Evolutionary conservation across 164 flowering plant species (phyloP).

Genomic region (Liquidambar formosana): DNA sequence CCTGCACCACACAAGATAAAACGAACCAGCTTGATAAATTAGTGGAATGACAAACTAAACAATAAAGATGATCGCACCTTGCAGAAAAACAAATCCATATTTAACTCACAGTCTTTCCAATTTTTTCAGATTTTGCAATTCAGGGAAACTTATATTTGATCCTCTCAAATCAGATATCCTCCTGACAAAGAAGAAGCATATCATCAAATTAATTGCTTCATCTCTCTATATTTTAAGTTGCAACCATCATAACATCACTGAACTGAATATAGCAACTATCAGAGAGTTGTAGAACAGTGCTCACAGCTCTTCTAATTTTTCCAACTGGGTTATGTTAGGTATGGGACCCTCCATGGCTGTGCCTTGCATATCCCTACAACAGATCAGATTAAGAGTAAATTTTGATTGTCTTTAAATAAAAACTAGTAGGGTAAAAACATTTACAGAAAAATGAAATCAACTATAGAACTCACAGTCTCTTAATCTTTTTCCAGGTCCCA

Average conservation of each 20-base stretch:
- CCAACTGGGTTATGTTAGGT: constrained; percentile 42
- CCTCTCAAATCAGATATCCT: constrained; percentile 79
- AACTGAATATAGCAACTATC: not conserved
- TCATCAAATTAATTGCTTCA: constrained; percentile 1
- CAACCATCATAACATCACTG: not conserved
- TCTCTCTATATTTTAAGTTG: too few relatives aligned
- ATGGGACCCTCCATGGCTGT: constrained; percentile 80
- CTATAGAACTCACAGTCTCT: constrained; percentile 49
- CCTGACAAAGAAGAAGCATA: constrained; percentile 47
- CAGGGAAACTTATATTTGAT: constrained; percentile 48
- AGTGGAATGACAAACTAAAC: too few relatives aligned
- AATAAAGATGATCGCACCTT: not conserved
- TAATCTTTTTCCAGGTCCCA: constrained; percentile 68
- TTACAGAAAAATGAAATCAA: not conserved
- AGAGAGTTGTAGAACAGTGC: not conserved
- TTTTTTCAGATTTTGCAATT: constrained; percentile 33
- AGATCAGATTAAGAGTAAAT: not conserved
- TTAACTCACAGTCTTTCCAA: constrained; percentile 57
- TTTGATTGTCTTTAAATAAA: not conserved
- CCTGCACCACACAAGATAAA: not conserved
- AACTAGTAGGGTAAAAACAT: not conserved
- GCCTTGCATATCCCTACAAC: constrained; percentile 78
- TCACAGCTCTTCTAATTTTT: not conserved
- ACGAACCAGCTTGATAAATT: not conserved
- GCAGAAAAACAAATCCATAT: not conserved